phyloP scores from a whole-genome alignment of 495 filamentous ascomycete species.

The Xylaria bambusicola region DNA sequence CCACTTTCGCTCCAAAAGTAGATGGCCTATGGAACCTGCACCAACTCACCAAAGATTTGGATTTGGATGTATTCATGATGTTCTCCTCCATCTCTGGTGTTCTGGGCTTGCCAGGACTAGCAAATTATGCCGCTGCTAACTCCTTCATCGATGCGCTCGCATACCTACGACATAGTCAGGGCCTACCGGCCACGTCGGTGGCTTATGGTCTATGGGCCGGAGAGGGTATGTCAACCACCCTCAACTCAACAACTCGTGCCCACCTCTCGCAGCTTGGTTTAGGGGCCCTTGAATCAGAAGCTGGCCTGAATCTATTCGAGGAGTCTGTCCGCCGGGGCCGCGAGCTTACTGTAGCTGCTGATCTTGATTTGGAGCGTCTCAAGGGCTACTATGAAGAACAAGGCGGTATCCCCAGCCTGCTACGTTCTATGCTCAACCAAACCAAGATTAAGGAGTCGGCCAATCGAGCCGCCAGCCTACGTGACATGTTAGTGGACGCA shows the following conservation, averaged over 20 bases:
- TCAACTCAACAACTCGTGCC: conserved; percentile 15
- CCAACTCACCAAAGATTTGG: conserved; percentile 29
- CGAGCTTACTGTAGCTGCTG: conserved; percentile 27
- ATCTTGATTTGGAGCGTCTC: conserved; percentile 27
- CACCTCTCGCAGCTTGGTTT: conserved; percentile 25
- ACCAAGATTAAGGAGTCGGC: not conserved
- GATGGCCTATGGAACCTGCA: conserved; percentile 48
- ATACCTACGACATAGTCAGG: conserved; percentile 31
- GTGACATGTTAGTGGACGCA: conserved; percentile 22
- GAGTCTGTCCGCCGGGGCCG: conserved; percentile 15
- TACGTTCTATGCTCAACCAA: conserved; percentile 20
- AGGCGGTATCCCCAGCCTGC: conserved; percentile 23
- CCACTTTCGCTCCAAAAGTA: conserved; percentile 42
- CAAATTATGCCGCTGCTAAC: conserved; percentile 57
- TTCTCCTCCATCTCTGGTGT: conserved; percentile 53
- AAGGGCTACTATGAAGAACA: conserved; percentile 24
- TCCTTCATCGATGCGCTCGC: conserved; percentile 48
- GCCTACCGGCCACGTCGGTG: conserved; percentile 26
- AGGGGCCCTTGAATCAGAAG: conserved; percentile 17
- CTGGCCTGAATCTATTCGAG: conserved; percentile 21
- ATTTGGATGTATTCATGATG: conserved; percentile 57
- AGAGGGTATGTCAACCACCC: conserved; percentile 28
- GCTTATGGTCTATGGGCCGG: conserved; percentile 33
- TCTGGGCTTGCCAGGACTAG: conserved; percentile 50
- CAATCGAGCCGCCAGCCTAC: conserved; percentile 3